Percentiles rank a stretch among this genome's conserved stretches.
These are phyloP conservation scores for Apiotrichum montevideense DNA, from an alignment of 1,284 basidiomycete species.

Conservation along the genomic window DNA sequence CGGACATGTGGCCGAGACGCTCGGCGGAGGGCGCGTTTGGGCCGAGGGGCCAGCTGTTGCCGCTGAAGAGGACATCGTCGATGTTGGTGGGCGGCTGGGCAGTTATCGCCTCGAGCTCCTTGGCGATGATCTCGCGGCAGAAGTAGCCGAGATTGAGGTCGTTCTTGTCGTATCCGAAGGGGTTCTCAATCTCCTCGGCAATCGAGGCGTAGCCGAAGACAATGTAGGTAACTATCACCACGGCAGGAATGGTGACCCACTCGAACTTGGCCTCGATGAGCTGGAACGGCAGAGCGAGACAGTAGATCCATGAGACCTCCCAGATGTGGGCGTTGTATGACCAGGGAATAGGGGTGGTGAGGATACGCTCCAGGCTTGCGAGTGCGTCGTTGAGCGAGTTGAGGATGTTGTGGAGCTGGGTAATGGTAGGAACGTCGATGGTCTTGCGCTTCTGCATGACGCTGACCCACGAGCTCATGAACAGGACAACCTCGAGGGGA, in stretches of 20 bases:
- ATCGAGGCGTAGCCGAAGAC: constrained; percentile 44
- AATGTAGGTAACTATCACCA: constrained; percentile 42
- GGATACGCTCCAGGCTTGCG: constrained; percentile 65
- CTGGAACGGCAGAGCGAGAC: constrained; percentile 57
- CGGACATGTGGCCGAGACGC: neutral
- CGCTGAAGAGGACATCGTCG: constrained; percentile 33
- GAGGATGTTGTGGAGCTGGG: constrained; percentile 53
- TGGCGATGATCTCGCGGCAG: constrained; percentile 41
- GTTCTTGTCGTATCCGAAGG: constrained; percentile 43
- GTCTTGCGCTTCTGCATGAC: constrained; percentile 57
- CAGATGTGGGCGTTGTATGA: constrained; percentile 54
- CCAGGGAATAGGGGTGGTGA: constrained; percentile 73
- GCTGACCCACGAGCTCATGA: constrained; percentile 63
- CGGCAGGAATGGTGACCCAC: constrained; percentile 61
- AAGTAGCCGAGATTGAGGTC: constrained; percentile 44
- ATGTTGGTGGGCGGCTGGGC: constrained; percentile 29
- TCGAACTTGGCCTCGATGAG: constrained; percentile 54
- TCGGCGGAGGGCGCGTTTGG: constrained; percentile 6
- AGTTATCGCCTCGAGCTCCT: constrained; percentile 43
- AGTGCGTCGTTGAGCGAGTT: constrained; percentile 61
- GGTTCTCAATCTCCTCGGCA: constrained; percentile 41
- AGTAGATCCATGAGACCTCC: constrained; percentile 42
- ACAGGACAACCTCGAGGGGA: constrained; percentile 66
- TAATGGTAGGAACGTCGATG: constrained; percentile 61
- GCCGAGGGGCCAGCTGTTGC: constrained; percentile 23